Evolutionary conservation across 805 yeast species (phyloP), one percentile per base, ranked within the genome.

Genomic region (Nakazawaea laoshanensis): DNA sequence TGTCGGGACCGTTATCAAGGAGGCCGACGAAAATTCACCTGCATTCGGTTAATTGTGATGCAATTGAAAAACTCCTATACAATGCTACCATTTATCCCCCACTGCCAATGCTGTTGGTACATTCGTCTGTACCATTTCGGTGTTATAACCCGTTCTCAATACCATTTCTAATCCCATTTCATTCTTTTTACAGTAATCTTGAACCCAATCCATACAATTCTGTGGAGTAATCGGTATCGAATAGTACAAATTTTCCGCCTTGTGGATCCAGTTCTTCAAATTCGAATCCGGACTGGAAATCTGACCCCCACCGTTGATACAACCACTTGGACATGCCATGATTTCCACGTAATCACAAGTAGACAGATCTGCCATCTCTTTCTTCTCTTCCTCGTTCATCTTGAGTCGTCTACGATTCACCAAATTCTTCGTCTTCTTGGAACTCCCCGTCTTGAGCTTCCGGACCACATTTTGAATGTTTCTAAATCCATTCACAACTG

Each of bases 281-380:
- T 41, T 28, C 5, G 38, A 19, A 0, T 43, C 43, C 1, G 74
- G 73, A 4, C 63, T 64, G 4, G 72, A 66, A 13, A 86, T 69
- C 46, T 87, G 88, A 0, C 98, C 98, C 15, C 98, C 97, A 8
- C 98, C 98, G 48, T 89, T 92, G 36, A 88, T 83, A 49, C 97
- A 92, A 1, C 98, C 98, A 19, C 85, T 87, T 5, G 98, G 98
- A 53, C 98, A 92, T 1, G 98, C 98, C 96, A 87, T 89, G 28
- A 92, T 81, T 48, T 92, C 98, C 5, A 89, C 83, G 44, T 81
- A 84, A 41, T 85, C 92, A 44, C 83, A 77, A 25, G 60, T 63
- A 20, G 70, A 55, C 1, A 89, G 81, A 38, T 83, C 88, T 0
- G 76, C 77, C 2, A 44, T 60, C 9, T 42, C 40, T 5, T 9